phyloP scores from a whole-genome alignment of 176 grass and related monocot genomes.

The Aegilops sharonensis region DNA sequence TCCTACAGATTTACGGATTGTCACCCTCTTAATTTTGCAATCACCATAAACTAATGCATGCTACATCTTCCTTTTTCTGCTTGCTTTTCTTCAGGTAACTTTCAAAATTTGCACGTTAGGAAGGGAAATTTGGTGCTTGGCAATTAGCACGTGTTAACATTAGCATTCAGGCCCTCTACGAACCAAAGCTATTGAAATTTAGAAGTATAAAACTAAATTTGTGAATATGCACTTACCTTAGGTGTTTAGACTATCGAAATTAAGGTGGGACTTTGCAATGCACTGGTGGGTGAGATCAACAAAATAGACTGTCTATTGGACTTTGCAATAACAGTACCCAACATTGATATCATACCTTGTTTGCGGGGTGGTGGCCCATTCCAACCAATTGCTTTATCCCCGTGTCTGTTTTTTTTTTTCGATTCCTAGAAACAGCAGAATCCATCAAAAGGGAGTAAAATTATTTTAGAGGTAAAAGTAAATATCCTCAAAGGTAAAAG shows the following conservation, averaged over 20 bases:
- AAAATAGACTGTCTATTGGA: background rate
- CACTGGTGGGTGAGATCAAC: background rate
- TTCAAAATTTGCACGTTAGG: background rate
- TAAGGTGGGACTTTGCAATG: background rate
- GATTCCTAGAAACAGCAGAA: conserved; percentile 13
- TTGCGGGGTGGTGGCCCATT: background rate
- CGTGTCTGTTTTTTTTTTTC: background rate
- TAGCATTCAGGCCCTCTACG: background rate
- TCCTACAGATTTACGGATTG: background rate
- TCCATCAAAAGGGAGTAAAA: background rate
- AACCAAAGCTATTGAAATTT: background rate
- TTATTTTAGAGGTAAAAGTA: background rate
- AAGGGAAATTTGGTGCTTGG: background rate
- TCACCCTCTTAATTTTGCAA: background rate
- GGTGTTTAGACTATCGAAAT: conserved; percentile 10
- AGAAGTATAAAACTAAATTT: background rate
- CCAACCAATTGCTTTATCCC: too few species aligned
- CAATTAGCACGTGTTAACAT: background rate
- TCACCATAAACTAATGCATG: background rate
- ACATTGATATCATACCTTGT: conserved; percentile 21
- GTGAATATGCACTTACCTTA: background rate
- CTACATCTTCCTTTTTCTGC: background rate
- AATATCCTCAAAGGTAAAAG: too few species aligned
- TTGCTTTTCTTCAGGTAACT: background rate
- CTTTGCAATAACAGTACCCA: background rate